Base-by-base conservation (phyloP, 2,329 filamentous ascomycete species). In the Cladosporium sp. region DNA sequence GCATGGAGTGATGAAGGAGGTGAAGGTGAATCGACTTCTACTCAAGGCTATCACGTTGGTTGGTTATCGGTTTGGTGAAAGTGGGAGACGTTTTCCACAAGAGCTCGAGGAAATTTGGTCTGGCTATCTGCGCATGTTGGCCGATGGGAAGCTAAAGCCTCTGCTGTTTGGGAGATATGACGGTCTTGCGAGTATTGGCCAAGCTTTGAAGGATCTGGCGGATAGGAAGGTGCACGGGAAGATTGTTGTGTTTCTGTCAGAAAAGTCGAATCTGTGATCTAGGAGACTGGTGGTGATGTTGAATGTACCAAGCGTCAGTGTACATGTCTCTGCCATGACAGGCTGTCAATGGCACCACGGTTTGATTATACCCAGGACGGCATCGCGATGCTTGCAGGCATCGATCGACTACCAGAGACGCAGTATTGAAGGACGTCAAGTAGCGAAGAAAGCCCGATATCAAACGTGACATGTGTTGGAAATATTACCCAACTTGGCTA, bases 61-160 rank as follows among this genome's bases (percentile, higher is more conserved):
- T 29, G 79, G 79, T 36, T 82, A 82, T 62, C 70, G 80, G 40
- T 83, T 77, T 58, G 80, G 80, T 2, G 80, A 83, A 63, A 79
- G 74, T 30, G 71, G 76, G 15, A 67, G 80, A 37, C 68, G 72
- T 34, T 67, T 74, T 55, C 76, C 79, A 0, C 61, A 69, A 22
- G 70, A 77, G 49, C 74, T 73, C 27, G 62, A 70, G 19, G 64
- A 67, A 43, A 73, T 78, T 1, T 83, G 79, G 79, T 57, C 71
- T 37, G 77, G 73, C 1, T 71, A 83, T 37, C 69, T 73, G 54
- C 64, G 67, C 2, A 64, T 82, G 58, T 68, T 81, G 7, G 66
- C 73, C 9, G 65, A 58, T 5, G 75, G 75, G 1, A 64, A 64
- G 39, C 70, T 84, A 51, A 74, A 70, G 58, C 75, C 81, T 2